Evolutionary conservation across 1,284 basidiomycete genomes (phyloP).

Genomic region (Sporisorium sorghi): DNA sequence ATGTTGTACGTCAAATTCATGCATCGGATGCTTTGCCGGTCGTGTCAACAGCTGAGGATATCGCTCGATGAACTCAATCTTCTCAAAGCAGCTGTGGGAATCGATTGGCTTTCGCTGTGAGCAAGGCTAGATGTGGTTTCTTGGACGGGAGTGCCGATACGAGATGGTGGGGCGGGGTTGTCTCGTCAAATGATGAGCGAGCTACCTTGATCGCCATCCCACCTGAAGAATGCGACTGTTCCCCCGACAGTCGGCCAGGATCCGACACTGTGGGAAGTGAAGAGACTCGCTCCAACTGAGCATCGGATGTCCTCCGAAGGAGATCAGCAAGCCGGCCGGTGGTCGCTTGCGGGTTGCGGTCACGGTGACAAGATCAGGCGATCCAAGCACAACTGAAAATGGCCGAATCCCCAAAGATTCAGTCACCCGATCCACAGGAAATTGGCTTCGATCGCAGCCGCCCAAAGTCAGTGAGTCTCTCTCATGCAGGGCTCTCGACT

Average conservation of each 20-base stretch:
- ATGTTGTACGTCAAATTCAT: not conserved
- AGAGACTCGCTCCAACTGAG: not conserved
- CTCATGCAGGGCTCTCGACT: not conserved
- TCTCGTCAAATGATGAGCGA: too few relatives aligned
- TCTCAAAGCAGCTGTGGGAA: too few relatives aligned
- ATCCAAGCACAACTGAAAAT: too few relatives aligned
- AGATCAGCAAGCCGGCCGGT: not conserved
- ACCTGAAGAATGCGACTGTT: too few relatives aligned
- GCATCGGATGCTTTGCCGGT: not conserved
- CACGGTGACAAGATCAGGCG: conserved; percentile 5
- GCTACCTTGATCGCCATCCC: too few relatives aligned
- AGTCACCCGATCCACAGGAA: not conserved
- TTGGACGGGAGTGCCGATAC: too few relatives aligned
- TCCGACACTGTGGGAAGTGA: not conserved
- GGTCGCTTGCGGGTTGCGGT: not conserved
- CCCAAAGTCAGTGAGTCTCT: too few relatives aligned
- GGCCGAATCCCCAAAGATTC: not conserved
- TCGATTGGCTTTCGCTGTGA: too few relatives aligned
- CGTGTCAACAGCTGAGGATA: too few relatives aligned
- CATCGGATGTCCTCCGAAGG: not conserved
- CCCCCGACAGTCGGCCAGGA: not conserved
- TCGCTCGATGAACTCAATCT: too few relatives aligned
- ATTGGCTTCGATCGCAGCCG: not conserved
- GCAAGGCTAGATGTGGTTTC: too few relatives aligned
- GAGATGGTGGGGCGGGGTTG: too few relatives aligned